phyloP scores from a whole-genome alignment of 2,329 filamentous ascomycete species.

The Colletotrichum eleusines region DNA sequence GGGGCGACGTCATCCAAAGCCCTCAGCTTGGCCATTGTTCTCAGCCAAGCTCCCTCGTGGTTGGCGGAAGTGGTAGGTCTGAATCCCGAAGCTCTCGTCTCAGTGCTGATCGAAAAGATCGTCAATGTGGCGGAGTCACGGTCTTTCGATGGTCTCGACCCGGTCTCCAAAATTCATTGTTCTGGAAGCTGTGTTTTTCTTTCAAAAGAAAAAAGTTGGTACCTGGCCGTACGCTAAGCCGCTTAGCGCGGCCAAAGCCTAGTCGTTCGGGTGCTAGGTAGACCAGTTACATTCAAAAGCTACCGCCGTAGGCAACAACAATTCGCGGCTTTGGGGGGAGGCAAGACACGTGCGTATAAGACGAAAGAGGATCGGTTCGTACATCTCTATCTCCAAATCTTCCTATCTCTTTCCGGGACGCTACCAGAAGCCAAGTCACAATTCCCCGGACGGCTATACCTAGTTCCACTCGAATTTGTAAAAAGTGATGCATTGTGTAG shows the following conservation, averaged over 20 bases:
- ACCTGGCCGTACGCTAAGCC: constrained; percentile 23
- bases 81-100: constrained; percentile 15
- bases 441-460: constrained; percentile 16
- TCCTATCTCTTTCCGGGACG: constrained; percentile 26
- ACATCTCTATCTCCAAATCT: constrained; percentile 1
- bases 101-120: constrained; percentile 27
- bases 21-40: constrained; percentile 6
- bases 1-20: constrained; percentile 31
- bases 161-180: constrained; percentile 26
- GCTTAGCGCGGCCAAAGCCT: background rate
- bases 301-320: constrained; percentile 5
- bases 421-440: constrained; percentile 1
- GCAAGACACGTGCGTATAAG: background rate
- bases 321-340: background rate
- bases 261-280: constrained; percentile 15
- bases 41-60: constrained; percentile 15
- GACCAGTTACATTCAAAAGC: background rate
- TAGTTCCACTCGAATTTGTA: background rate
- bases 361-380: constrained; percentile 20
- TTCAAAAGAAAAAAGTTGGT: background rate
- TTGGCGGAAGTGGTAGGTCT: constrained; percentile 1
- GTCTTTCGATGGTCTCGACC: constrained; percentile 32
- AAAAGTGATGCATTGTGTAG: constrained; percentile 16
- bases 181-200: constrained; percentile 29
- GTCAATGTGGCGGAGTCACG: constrained; percentile 20